These are phyloP conservation scores for Lophiotrema nucula DNA, from an alignment of 495 filamentous ascomycete species.

Conservation along the genomic window DNA sequence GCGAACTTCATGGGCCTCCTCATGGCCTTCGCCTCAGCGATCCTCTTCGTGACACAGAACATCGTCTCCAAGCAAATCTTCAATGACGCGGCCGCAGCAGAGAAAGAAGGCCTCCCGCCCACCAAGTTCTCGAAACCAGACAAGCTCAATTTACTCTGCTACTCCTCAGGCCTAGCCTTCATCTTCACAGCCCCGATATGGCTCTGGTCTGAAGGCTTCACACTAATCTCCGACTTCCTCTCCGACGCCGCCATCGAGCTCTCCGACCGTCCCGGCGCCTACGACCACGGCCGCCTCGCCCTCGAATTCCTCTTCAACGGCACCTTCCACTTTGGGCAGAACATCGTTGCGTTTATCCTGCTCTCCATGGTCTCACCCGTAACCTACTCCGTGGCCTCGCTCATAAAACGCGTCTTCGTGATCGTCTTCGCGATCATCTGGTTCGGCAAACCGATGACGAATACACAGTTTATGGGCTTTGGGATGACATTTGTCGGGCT, in stretches of 20 bases:
- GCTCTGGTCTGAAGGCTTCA: slow-evolving; percentile 84
- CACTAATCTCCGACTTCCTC: slow-evolving; percentile 70
- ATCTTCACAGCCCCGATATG: slow-evolving; percentile 88
- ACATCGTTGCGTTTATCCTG: slow-evolving; percentile 89
- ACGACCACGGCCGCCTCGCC: slow-evolving; percentile 74
- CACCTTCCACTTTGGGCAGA: slow-evolving; percentile 93
- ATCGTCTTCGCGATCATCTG: slow-evolving; percentile 92
- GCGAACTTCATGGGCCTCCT: slow-evolving; percentile 86
- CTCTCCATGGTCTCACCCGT: slow-evolving; percentile 91
- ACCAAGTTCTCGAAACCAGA: slow-evolving; percentile 71
- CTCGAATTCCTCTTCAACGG: slow-evolving; percentile 95
- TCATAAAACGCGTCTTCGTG: slow-evolving; percentile 97
- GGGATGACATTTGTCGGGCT: slow-evolving; percentile 85
- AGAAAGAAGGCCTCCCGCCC: slow-evolving; percentile 62
- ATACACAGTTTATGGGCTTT: slow-evolving; percentile 80
- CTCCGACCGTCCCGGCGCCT: slow-evolving; percentile 57
- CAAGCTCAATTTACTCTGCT: slow-evolving; percentile 95
- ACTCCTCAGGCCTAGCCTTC: slow-evolving; percentile 90
- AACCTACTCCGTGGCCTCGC: slow-evolving; percentile 90
- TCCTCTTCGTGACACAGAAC: slow-evolving; percentile 98
- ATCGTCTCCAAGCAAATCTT: slow-evolving; percentile 99
- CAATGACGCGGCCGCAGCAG: slow-evolving; percentile 82
- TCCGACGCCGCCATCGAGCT: slow-evolving; percentile 62
- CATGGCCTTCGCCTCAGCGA: slow-evolving; percentile 78
- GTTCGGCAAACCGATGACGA: slow-evolving; percentile 87